Base-by-base conservation (phyloP, 306 rosid genomes). In the Abrus pulchellus region DNA sequence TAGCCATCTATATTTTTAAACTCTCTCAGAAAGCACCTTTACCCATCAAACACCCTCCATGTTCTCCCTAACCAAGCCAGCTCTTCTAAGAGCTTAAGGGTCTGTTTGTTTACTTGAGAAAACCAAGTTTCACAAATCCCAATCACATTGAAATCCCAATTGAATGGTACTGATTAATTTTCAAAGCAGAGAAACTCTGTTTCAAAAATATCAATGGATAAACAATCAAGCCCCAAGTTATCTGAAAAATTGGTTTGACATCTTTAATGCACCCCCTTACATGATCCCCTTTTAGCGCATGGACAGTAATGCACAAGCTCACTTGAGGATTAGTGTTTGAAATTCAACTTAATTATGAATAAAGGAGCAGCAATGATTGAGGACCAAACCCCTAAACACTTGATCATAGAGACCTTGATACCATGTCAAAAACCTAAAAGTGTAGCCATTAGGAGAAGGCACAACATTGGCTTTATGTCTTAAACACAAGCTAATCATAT, bases 1-100 rank as follows among this genome's bases (percentile, higher is more conserved):
- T 12, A 64, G 9, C 53, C 50, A 76, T 64, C 6, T 38, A 20
- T 36, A 5, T 33, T 47, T 76, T 34, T 2, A 63, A 76, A 64
- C 81, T 76, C 74, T 20, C 73, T 40, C 14, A 64, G 50, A 76
- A 76, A 63, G 1, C 54, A 64, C 30, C 9, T 14, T 36, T 64
- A 40, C 54, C 64, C 43, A 38, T 48, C 56, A 61, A 75, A 32
- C 5, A 61, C 63, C 29, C 13, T 13, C 29, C 12, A 29, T 36
- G 49, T 13, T 52, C 63, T 53, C 53, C 5, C 52, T 38, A 9
- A 56, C 4, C 62, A 77, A 29, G 55, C 55, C 33, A 49, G 40
- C 36, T 63, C 50, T 14, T 20, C 52, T 63, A 48, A 49, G 34
- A 62, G 14, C 5, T 75, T 11, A 44, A 45, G 14, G 3, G 36